A percentile compares a stretch with the other conserved stretches of the same genome.
Conservation (phyloP, 2,329 filamentous ascomycete genomes). For the Penicillium glabrum region DNA sequence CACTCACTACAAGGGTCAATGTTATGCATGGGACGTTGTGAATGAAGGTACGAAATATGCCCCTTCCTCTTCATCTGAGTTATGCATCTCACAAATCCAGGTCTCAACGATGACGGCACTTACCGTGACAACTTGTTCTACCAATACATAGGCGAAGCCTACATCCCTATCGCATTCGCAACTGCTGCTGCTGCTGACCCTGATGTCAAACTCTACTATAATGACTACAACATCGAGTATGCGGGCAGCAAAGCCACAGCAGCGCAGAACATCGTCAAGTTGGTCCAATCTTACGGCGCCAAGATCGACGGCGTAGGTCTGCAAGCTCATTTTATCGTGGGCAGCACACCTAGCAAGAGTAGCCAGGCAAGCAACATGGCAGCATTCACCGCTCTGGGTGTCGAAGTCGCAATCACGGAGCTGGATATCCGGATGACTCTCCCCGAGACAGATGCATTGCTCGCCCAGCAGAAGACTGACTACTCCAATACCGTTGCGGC, state of each 20-base stretch:
- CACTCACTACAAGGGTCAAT: slow-evolving; percentile 36
- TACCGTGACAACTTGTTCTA: slow-evolving; percentile 45
- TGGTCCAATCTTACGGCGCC: slow-evolving; percentile 38
- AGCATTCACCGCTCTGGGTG: slow-evolving; percentile 37
- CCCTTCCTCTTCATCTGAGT: slow-evolving; percentile 7
- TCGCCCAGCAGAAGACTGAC: slow-evolving; percentile 33
- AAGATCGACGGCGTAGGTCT: slow-evolving; percentile 52
- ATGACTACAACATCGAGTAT: slow-evolving; percentile 47
- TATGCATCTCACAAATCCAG: slow-evolving; percentile 9
- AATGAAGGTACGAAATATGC: slow-evolving; percentile 28
- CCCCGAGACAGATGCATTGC: slow-evolving; percentile 25
- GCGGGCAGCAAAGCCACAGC: slow-evolving; percentile 35
- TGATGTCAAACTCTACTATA: slow-evolving; percentile 45
- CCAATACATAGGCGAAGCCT: slow-evolving; percentile 45
- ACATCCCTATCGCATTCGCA: slow-evolving; percentile 48
- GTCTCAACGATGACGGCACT: slow-evolving; percentile 49
- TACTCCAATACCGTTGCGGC: slow-evolving; percentile 32
- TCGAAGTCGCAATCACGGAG: slow-evolving; percentile 45
- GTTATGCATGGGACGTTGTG: slow-evolving; percentile 43
- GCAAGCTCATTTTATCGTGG: slow-evolving; percentile 42
- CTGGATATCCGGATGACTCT: slow-evolving; percentile 52
- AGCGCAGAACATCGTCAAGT: slow-evolving; percentile 39
- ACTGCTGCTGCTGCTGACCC: slow-evolving; percentile 61
- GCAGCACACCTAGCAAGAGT: slow-evolving; percentile 41
- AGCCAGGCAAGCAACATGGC: slow-evolving; percentile 41